These are phyloP conservation scores for Albatrellus ellisii DNA, from an alignment of 768 basidiomycete species.

Conservation along the genomic window DNA sequence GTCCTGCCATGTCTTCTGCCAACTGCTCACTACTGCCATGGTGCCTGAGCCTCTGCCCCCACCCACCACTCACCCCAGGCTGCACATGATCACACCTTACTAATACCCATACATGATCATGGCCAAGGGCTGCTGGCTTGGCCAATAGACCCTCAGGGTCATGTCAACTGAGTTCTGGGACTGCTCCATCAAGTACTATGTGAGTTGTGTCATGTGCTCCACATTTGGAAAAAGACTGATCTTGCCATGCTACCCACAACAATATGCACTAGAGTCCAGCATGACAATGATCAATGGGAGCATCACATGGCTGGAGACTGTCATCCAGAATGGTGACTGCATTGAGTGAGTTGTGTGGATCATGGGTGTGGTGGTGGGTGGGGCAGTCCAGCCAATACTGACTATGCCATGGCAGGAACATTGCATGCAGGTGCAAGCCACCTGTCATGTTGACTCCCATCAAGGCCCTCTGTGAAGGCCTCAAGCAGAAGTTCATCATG, in stretches of 20 bases:
- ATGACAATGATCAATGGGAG: constrained; percentile 94
- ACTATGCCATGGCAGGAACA: constrained; percentile 43
- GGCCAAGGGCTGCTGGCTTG: constrained; percentile 86
- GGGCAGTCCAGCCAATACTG: too few relatives aligned
- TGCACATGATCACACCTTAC: constrained; percentile 78
- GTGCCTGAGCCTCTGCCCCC: constrained; percentile 9
- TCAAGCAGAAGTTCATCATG: constrained; percentile 72
- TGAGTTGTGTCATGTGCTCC: constrained; percentile 28
- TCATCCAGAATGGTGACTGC: constrained; percentile 78
- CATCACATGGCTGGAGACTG: constrained; percentile 63
- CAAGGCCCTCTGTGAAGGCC: constrained; percentile 65
- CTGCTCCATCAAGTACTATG: constrained; percentile 91
- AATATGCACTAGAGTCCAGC: constrained; percentile 75
- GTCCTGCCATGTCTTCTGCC: constrained; percentile 26
- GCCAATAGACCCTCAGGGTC: constrained; percentile 78
- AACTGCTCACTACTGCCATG: constrained; percentile 15
- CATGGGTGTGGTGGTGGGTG: too few relatives aligned
- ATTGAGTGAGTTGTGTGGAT: constrained; percentile 67
- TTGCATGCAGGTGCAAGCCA: constrained; percentile 95
- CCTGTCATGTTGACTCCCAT: constrained; percentile 81
- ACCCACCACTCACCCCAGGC: constrained; percentile 22
- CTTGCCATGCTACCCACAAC: constrained; percentile 24
- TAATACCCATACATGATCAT: constrained; percentile 92
- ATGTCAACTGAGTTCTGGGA: constrained; percentile 92
- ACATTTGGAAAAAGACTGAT: not conserved